These are phyloP conservation scores for Apiospora sp. DNA, from an alignment of 2,329 filamentous ascomycete genomes.

Conservation along the genomic window DNA sequence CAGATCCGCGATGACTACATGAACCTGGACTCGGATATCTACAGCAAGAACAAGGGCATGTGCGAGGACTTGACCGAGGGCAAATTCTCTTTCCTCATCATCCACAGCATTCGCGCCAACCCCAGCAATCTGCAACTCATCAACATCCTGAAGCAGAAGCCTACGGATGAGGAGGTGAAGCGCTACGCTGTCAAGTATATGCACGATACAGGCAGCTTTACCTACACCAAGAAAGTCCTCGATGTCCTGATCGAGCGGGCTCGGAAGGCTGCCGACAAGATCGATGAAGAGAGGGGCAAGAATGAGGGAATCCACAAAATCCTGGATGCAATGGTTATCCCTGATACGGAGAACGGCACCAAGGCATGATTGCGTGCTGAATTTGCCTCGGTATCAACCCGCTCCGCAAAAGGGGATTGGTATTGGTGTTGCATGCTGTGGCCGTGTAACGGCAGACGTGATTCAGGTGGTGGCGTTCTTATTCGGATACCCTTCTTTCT, in stretches of 20 bases:
- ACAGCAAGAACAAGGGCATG: slow-evolving; percentile 88
- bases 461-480: slow-evolving; percentile 22
- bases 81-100: slow-evolving; percentile 96
- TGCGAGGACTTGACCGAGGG: slow-evolving; percentile 97
- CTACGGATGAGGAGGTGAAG: slow-evolving; percentile 86
- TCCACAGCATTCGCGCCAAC: slow-evolving; percentile 86
- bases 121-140: slow-evolving; percentile 80
- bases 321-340: slow-evolving; percentile 68
- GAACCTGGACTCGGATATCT: slow-evolving; percentile 79
- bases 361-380: neutral
- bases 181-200: slow-evolving; percentile 90
- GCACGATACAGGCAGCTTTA: slow-evolving; percentile 88
- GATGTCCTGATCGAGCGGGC: slow-evolving; percentile 70
- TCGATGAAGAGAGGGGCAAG: slow-evolving; percentile 68
- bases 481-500: slow-evolving; percentile 29
- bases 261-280: slow-evolving; percentile 65
- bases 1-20: slow-evolving; percentile 95
- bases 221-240: slow-evolving; percentile 78
- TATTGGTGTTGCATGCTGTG: neutral
- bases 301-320: slow-evolving; percentile 69
- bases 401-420: neutral
- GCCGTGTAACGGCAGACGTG: neutral
- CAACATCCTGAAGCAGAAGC: slow-evolving; percentile 92
- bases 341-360: slow-evolving; percentile 10
- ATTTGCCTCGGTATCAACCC: neutral